Evolutionary conservation across 768 basidiomycete genomes (phyloP).

Genomic region (Clavulina sp.): DNA sequence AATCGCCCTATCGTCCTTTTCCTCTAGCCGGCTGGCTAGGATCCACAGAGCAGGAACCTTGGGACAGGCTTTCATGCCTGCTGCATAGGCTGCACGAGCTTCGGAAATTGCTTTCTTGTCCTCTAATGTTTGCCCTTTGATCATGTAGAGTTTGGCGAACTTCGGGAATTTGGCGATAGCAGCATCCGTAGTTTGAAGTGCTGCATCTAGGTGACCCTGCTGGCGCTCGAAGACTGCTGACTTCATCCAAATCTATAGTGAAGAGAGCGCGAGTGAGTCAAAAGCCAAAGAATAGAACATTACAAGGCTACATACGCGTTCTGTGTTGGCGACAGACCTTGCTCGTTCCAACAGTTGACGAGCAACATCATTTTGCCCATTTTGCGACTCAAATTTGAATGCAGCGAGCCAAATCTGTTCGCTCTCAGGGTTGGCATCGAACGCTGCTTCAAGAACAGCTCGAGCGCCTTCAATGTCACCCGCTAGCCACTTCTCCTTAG

Average conservation of each 20-base stretch:
- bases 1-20: conserved; percentile 80
- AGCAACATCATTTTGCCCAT: conserved; percentile 75
- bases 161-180: conserved; percentile 75
- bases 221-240: conserved; percentile 89
- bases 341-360: conserved; percentile 76
- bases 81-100: conserved; percentile 66
- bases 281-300: conserved; percentile 4
- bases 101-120: conserved; percentile 37
- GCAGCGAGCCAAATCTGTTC: conserved; percentile 97
- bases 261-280: neutral
- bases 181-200: conserved; percentile 53
- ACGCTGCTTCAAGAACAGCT: conserved; percentile 72
- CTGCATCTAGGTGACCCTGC: conserved; percentile 54
- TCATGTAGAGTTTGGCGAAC: conserved; percentile 90
- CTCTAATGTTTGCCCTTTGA: conserved; percentile 84
- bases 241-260: conserved; percentile 91
- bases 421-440: conserved; percentile 88
- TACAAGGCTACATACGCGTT: conserved; percentile 72
- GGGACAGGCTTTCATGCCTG: conserved; percentile 74
- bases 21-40: conserved; percentile 75
- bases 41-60: conserved; percentile 80
- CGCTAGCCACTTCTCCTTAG: conserved; percentile 89
- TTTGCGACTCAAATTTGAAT: conserved; percentile 92
- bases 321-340: conserved; percentile 77
- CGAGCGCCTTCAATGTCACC: conserved; percentile 87